These are phyloP conservation scores for Epicoccum sorghinum DNA, from an alignment of 2,329 filamentous ascomycete species.

Conservation along the genomic window DNA sequence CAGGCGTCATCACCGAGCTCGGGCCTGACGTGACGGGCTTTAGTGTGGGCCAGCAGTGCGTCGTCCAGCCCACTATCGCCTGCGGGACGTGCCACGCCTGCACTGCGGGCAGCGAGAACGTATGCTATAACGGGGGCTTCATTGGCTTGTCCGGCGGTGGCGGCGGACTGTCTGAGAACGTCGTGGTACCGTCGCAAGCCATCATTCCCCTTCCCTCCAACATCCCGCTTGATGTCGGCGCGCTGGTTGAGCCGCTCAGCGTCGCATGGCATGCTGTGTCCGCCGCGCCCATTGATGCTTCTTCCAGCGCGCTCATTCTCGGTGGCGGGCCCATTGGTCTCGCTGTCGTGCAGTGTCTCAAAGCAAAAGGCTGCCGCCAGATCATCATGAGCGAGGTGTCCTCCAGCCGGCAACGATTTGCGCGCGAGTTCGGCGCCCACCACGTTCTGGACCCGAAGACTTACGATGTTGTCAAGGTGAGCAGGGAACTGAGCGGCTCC, in stretches of 20 bases:
- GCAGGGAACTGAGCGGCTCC: constrained; percentile 55
- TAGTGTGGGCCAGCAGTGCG: constrained; percentile 61
- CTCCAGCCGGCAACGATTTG: constrained; percentile 57
- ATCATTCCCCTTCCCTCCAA: constrained; percentile 59
- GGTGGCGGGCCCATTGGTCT: constrained; percentile 69
- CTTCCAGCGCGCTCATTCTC: constrained; percentile 60
- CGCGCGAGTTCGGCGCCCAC: constrained; percentile 61
- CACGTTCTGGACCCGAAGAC: constrained; percentile 60
- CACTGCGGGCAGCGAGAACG: constrained; percentile 59
- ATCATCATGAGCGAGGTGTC: constrained; percentile 66
- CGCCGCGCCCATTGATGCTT: constrained; percentile 54
- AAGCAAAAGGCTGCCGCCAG: constrained; percentile 58
- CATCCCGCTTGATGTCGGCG: constrained; percentile 59
- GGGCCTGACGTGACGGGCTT: constrained; percentile 57
- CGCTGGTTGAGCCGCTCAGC: constrained; percentile 67
- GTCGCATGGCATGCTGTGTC: constrained; percentile 70
- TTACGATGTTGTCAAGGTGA: constrained; percentile 56
- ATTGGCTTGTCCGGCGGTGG: constrained; percentile 58
- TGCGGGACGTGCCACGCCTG: constrained; percentile 65
- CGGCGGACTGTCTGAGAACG: constrained; percentile 62
- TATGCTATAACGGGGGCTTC: constrained; percentile 63
- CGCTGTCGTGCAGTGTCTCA: constrained; percentile 64
- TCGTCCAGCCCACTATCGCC: constrained; percentile 65
- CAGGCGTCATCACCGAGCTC: constrained; percentile 64
- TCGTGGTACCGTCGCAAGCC: constrained; percentile 58